Evolutionary conservation across 2,329 filamentous ascomycete species (phyloP).

Genomic region (Aspergillus neotritici): DNA sequence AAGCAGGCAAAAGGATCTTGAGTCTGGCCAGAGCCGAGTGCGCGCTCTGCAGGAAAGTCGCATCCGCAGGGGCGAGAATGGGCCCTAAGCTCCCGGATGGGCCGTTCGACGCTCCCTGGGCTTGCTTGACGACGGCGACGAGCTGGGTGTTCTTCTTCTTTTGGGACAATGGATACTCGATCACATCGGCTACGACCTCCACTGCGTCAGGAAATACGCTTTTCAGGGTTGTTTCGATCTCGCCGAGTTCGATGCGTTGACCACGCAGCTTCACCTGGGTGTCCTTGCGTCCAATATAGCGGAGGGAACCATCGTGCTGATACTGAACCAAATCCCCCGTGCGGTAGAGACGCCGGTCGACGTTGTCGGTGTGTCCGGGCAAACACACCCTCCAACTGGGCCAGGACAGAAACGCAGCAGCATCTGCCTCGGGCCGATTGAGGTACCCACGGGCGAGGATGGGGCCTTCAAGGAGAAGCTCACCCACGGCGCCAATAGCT

Average conservation of each 20-base stretch:
- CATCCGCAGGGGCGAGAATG: too few relatives aligned
- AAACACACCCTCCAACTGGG: too few relatives aligned
- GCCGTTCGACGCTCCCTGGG: too few relatives aligned
- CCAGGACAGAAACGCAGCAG: too few relatives aligned
- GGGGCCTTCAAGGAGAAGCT: conserved; percentile 32
- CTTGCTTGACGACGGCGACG: too few relatives aligned
- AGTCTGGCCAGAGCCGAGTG: too few relatives aligned
- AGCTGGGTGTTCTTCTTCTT: too few relatives aligned
- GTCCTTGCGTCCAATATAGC: conserved; percentile 11
- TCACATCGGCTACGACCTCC: too few relatives aligned
- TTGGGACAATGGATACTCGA: too few relatives aligned
- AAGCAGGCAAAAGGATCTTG: neutral
- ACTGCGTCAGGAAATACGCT: conserved; percentile 3
- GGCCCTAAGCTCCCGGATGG: too few relatives aligned
- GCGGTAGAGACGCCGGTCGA: conserved; percentile 18
- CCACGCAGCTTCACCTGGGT: conserved; percentile 13
- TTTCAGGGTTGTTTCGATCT: conserved; percentile 6
- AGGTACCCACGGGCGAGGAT: conserved; percentile 24
- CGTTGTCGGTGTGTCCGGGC: neutral
- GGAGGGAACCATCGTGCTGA: neutral
- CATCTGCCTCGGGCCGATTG: conserved; percentile 26
- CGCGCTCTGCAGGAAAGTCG: too few relatives aligned
- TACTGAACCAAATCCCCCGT: conserved; percentile 12
- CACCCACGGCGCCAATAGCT: conserved; percentile 20
- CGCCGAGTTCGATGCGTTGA: conserved; percentile 12